Conservation (phyloP, 2,329 filamentous ascomycete species). For the Colletotrichum sp. region DNA sequence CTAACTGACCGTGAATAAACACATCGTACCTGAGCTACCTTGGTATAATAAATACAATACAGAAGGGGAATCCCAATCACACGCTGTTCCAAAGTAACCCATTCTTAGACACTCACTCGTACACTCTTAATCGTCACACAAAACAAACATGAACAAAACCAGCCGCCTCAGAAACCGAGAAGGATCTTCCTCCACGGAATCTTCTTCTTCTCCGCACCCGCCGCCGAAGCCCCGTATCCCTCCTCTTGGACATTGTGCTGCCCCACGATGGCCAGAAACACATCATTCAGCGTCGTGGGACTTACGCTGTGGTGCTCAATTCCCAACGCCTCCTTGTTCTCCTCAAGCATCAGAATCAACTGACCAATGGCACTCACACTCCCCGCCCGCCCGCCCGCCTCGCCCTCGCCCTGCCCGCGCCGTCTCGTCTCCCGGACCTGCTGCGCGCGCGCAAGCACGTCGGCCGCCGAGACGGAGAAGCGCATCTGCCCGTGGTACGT, state of each 20-base stretch:
- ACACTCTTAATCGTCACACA: background rate
- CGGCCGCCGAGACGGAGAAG: conserved; percentile 26
- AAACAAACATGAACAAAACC: background rate
- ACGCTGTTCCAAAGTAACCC: background rate
- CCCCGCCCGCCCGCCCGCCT: fast-evolving
- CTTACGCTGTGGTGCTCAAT: conserved; percentile 87
- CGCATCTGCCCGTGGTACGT: conserved; percentile 43
- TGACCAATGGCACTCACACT: conserved; percentile 61
- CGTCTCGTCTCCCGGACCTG: background rate
- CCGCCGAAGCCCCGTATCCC: conserved; percentile 40
- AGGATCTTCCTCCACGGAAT: conserved; percentile 6
- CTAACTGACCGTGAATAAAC: background rate
- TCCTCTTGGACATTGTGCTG: conserved; percentile 82
- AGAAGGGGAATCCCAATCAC: background rate
- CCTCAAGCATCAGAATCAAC: conserved; percentile 75
- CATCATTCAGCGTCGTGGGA: conserved; percentile 89
- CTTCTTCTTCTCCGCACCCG: background rate
- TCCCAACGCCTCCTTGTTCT: conserved; percentile 68
- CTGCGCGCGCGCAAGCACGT: background rate
- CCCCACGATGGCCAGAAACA: conserved; percentile 85
- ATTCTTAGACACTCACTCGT: background rate
- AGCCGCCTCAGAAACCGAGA: background rate
- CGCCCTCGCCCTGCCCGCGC: fast-evolving
- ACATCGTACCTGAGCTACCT: background rate
- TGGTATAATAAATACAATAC: background rate